Evolutionary conservation across 306 rosid genomes (phyloP).

Genomic region (Mimosa pudica): DNA sequence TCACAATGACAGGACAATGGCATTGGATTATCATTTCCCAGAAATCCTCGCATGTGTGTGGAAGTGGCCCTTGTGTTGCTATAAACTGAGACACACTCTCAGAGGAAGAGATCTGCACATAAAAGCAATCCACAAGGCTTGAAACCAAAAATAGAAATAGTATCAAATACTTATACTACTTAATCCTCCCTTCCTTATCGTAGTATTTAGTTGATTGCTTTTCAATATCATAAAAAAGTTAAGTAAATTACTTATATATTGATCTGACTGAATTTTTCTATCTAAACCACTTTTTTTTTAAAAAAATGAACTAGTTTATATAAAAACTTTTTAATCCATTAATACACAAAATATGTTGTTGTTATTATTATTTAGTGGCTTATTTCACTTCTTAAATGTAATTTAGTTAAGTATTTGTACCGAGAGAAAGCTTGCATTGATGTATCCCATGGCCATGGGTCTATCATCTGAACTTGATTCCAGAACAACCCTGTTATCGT

Average conservation of each 20-base stretch:
- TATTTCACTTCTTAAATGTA: no score
- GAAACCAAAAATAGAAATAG: constrained; percentile 19
- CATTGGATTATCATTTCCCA: constrained; percentile 91
- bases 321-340: no score
- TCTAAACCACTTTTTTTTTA: no score
- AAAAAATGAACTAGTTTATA: no score
- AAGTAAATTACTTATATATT: no score
- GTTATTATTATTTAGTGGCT: no score
- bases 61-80: constrained; percentile 97
- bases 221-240: no score
- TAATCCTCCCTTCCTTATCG: no score
- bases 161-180: constrained; percentile 8
- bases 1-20: constrained; percentile 79
- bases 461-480: constrained; percentile 72
- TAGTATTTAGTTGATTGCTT: no score
- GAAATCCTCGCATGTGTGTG: constrained; percentile 88
- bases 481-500: constrained; percentile 70
- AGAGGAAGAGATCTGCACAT: constrained; percentile 55
- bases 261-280: no score
- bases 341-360: no score
- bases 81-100: constrained; percentile 67
- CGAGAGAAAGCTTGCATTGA: constrained; percentile 81
- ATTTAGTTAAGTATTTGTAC: constrained; percentile 35
- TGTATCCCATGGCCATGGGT: constrained; percentile 76
- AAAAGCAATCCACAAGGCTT: constrained; percentile 28